Evolutionary conservation across 768 basidiomycete species (phyloP), one percentile per base, ranked within the genome.

Genomic region (Amanita inopinata): DNA sequence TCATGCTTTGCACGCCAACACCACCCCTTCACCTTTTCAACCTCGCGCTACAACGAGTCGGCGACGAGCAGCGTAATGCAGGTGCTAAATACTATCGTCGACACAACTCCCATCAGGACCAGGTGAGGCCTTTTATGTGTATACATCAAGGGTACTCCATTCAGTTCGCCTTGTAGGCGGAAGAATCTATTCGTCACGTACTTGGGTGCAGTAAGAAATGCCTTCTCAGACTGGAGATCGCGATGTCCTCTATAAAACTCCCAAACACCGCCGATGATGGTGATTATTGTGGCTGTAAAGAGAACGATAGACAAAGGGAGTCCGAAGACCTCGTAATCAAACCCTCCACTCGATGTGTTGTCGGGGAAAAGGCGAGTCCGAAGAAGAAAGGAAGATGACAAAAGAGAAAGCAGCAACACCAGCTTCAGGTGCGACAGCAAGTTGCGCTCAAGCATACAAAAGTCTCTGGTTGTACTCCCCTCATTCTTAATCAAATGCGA

Each of bases 371-470:
- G 67, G 9, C 80, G 78, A 15, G 71, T 69, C 19, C 67, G 69
- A 6, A 86, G 69, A 10, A 87, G 61, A 39, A 80, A 61, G 6
- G 83, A 82, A 20, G 78, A 73, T 2, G 77, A 75, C 2, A 84
- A 58, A 1, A 86, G 62, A 5, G 73, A 71, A 20, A 87, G 64
- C 17, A 87, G 60, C 7, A 83, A 61, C 4, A 74, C 78, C 19
- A 86, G 68, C 51, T 76, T 82, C 42, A 82, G 46, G 53, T 87
- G 78, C 0, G 82, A 71, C 23, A 87, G 64, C 38, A 83, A 62
- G 51, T 87, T 86, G 39, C 84, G 70, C 57, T 86, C 84, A 10
- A 87, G 69, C 82, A 86, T 83, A 58, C 74, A 80, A 47, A 75
- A 83, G 55, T 87, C 84, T 53, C 83, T 68, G n/a, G 80, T 80